Evolutionary conservation across 148 eudicot species (phyloP).

Genomic region (Cornus florida): DNA sequence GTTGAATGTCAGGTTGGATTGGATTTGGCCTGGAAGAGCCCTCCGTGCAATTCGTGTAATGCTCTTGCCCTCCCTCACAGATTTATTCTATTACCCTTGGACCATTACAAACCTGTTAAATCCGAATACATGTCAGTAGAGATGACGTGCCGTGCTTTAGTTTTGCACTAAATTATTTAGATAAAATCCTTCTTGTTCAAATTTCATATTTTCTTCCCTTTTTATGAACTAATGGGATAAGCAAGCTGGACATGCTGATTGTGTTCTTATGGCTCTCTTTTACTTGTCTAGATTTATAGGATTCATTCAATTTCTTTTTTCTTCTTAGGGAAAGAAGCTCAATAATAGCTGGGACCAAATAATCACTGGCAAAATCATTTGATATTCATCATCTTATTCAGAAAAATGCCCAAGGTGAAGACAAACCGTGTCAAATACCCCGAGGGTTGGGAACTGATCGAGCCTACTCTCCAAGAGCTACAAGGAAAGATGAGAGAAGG

Average conservation of each 20-base stretch:
- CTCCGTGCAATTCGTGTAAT: too few relatives aligned
- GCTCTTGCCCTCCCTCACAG: too few relatives aligned
- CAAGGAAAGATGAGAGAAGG: constrained; percentile 75
- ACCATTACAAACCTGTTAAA: too few relatives aligned
- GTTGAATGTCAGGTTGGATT: too few relatives aligned
- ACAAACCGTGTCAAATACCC: constrained; percentile 51
- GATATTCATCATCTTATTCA: neutral
- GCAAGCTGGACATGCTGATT: neutral
- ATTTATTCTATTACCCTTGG: too few relatives aligned
- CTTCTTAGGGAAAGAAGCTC: neutral
- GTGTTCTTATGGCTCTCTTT: too few relatives aligned
- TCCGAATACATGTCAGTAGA: too few relatives aligned
- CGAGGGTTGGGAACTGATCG: constrained; percentile 73
- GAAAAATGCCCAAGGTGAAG: constrained; percentile 60
- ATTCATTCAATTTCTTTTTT: too few relatives aligned
- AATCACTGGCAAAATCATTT: neutral
- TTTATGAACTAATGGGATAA: neutral
- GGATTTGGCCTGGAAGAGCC: too few relatives aligned
- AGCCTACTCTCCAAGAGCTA: constrained; percentile 57
- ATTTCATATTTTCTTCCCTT: neutral
- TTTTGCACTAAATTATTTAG: too few relatives aligned
- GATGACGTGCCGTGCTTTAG: too few relatives aligned
- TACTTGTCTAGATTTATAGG: neutral
- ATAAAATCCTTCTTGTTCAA: neutral
- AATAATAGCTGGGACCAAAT: neutral